Evolutionary conservation across 2,329 filamentous ascomycete genomes (phyloP), one percentile per base, ranked within the genome.

Genomic region (Sporothrix mexicana): DNA sequence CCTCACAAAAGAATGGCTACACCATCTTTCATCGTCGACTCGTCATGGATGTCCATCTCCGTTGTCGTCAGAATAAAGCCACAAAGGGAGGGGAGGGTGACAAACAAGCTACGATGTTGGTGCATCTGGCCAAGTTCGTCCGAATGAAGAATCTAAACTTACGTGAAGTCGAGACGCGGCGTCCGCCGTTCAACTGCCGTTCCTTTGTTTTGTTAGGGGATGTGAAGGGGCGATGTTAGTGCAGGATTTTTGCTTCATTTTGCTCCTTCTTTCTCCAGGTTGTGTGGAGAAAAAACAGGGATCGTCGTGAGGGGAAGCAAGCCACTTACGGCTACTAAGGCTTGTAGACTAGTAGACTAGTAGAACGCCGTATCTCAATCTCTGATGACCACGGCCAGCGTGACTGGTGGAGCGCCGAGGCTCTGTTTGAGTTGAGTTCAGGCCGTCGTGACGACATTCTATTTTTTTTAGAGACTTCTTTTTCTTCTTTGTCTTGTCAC

Each of bases 221-320:
- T 13, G 15, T 45, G 36, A 23, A 20, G 30, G 6, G 17, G 36
- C 7, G 36, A 36, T 36, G 30, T 36, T 36, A 36, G 30, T 36
- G 30, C 30, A 36, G 7, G 30, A 36, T 36, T 36, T 36, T 36
- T 36, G 30, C 30, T 36, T 7, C n/a, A n/a, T 36, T 36, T 13
- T 2, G 61, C 55, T 15, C 30, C 55, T 59, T 59, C 36, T 59
- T 59, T 36, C 55, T 36, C 55, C 17, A 64, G 59, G 41, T 66
- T 66, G 61, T 66, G 61, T 66, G 61, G 61, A 41, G 61, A 66
- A 47, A 45, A 64, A 20, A n/a, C 30, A 47, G 61, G 41, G 61
- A 66, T 66, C 61, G 61, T 64, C 59, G 36, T 64, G 61, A 66
- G 61, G 41, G 41, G 61, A 61, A 41, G 30, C 30, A 36, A 36